A percentile compares a stretch with the other conserved stretches of the same genome.
Conservation (phyloP, 257 asterid species). For the Jaltomata sinuosa region DNA sequence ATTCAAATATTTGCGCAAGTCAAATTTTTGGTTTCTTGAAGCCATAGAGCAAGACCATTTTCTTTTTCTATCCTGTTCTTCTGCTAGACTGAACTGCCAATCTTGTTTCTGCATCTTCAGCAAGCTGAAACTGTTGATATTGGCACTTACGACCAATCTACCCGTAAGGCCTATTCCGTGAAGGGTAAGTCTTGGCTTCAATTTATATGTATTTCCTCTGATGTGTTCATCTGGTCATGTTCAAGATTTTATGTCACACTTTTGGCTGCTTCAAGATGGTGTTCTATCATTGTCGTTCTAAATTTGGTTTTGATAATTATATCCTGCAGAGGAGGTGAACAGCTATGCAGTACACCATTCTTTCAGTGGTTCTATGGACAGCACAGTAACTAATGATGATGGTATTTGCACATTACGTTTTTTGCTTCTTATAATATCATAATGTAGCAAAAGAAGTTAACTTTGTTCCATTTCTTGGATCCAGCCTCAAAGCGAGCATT, state of each 20-base stretch:
- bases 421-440: not conserved
- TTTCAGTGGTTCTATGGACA: slow-evolving; percentile 38
- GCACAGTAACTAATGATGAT: slow-evolving; percentile 34
- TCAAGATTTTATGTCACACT: not conserved
- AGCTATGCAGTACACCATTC: slow-evolving; percentile 45
- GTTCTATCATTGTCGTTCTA: not conserved
- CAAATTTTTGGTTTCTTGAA: not conserved
- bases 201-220: not conserved
- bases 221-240: not conserved
- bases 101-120: slow-evolving; percentile 19
- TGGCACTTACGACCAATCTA: slow-evolving; percentile 76
- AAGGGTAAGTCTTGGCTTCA: slow-evolving; percentile 36
- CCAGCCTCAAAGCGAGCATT: slow-evolving; percentile 52
- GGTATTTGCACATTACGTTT: slow-evolving; percentile 34
- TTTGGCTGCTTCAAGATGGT: not conserved
- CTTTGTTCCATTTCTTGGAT: slow-evolving; percentile 2
- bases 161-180: slow-evolving; percentile 35
- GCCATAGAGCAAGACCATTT: not conserved
- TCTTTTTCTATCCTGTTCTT: not conserved
- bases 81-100: not conserved
- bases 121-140: slow-evolving; percentile 75
- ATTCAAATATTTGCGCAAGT: not conserved
- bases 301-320: not conserved
- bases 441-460: not conserved
- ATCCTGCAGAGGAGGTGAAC: slow-evolving; percentile 44